These are phyloP conservation scores for Chaetoceros tenuissimus DNA, from an alignment of 108 stramenopile species.

Conservation along the genomic window DNA sequence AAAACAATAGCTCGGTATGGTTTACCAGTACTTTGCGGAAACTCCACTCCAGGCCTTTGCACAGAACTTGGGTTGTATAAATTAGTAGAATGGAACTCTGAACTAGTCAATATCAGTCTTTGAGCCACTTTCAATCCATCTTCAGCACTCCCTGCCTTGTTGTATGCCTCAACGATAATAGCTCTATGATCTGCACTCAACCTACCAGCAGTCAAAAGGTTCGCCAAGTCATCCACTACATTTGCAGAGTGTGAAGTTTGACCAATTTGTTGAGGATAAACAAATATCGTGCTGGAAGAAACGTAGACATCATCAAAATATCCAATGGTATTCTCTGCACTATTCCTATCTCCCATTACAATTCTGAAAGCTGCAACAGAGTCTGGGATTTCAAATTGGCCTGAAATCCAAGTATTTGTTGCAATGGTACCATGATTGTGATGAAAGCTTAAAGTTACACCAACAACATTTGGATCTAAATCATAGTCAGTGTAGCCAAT, in stretches of 20 bases:
- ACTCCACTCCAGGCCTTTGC: slow-evolving; percentile 3
- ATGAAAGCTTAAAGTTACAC: too few species aligned
- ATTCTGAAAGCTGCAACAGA: neutral
- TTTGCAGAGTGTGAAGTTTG: slow-evolving; percentile 9
- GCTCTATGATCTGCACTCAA: slow-evolving; percentile 19
- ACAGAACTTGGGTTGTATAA: slow-evolving; percentile 13
- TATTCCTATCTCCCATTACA: neutral
- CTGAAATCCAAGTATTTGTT: neutral
- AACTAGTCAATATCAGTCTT: slow-evolving; percentile 19
- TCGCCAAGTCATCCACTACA: slow-evolving; percentile 23
- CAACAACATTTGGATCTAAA: too few species aligned
- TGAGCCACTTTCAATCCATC: slow-evolving; percentile 2
- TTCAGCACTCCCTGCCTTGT: slow-evolving; percentile 11
- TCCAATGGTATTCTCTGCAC: neutral
- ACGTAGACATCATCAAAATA: neutral
- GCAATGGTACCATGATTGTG: too few species aligned
- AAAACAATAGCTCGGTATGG: slow-evolving; percentile 49
- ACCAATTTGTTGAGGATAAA: neutral
- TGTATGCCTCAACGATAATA: slow-evolving; percentile 14
- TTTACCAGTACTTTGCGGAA: slow-evolving; percentile 9
- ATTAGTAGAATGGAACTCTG: slow-evolving; percentile 45
- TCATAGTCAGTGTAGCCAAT: neutral
- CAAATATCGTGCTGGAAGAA: neutral
- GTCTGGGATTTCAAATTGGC: neutral
- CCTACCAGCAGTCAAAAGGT: slow-evolving; percentile 42